These are phyloP conservation scores for Sclerotinia sclerotiorum DNA, from an alignment of 2,329 filamentous ascomycete genomes.

Conservation along the genomic window DNA sequence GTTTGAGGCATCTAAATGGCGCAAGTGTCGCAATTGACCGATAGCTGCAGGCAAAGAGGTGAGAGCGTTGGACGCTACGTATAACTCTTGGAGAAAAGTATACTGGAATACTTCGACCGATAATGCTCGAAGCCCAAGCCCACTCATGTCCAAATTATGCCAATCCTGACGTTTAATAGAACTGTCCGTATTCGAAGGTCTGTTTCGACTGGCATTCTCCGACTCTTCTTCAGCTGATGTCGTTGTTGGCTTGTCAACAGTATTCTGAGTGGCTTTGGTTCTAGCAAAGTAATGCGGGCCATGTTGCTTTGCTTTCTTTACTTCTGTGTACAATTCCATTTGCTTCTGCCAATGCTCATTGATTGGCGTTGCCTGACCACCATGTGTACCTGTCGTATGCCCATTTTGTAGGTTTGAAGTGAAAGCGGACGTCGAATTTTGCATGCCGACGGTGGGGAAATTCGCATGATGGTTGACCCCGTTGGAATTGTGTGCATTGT, in stretches of 20 bases:
- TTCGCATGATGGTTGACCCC: conserved; percentile 59
- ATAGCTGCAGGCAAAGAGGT: conserved; percentile 76
- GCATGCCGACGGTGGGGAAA: conserved; percentile 62
- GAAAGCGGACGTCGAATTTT: conserved; percentile 60
- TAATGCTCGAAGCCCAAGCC: conserved; percentile 87
- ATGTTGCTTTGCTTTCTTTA: conserved; percentile 68
- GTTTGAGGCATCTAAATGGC: conserved; percentile 81
- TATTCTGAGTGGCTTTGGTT: conserved; percentile 64
- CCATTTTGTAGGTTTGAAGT: conserved; percentile 58
- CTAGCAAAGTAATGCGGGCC: conserved; percentile 68
- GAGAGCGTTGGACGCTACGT: conserved; percentile 91
- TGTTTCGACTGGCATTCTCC: conserved; percentile 51
- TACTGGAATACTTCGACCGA: conserved; percentile 81
- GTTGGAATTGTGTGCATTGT: conserved; percentile 54
- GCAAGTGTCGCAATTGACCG: conserved; percentile 77
- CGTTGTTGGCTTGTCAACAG: conserved; percentile 54
- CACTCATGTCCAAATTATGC: conserved; percentile 91
- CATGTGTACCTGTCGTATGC: conserved; percentile 50
- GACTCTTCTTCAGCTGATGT: conserved; percentile 49
- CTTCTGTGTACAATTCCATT: conserved; percentile 74
- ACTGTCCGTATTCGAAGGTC: conserved; percentile 65
- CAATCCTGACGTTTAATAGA: conserved; percentile 75
- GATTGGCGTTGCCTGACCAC: conserved; percentile 52
- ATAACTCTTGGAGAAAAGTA: conserved; percentile 85
- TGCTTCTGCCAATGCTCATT: conserved; percentile 86